Base-by-base conservation (phyloP, 2,329 filamentous ascomycete species). In the Xylaria multiplex region DNA sequence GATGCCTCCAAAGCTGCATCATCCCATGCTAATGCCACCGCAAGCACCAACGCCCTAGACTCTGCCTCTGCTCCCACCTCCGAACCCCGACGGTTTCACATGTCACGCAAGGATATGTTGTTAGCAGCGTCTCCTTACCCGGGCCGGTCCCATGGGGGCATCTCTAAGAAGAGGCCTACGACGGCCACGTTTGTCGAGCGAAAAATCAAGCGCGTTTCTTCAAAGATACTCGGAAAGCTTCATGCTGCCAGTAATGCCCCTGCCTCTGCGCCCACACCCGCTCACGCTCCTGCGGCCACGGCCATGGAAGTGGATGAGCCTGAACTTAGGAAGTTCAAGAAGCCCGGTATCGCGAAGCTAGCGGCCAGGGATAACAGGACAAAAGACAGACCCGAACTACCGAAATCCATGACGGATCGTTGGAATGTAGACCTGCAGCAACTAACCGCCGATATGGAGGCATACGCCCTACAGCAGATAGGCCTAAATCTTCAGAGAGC, bases 381-480 rank as follows among this genome's bases (percentile, higher is more conserved):
- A 8, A 67, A 70, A 8, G 65, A 71, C 27, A 74, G 74, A 57
- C 67, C 75, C 2, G 71, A 75, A 24, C 64, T 76, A 8, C 76
- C 76, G 2, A 70, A 72, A 35, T 69, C 75, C 5, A 72, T 77
- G 69, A 73, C 69, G 13, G 58, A 77, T 19, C 70, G 74, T 46
- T 75, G 66, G 81, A 86, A 81, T 74, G 69, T 82, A 73, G 73
- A 78, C 48, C 69, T 73, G 66, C 72, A 76, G 13, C 73, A 73
- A 53, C 63, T 78, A 32, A 71, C 75, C 14, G 71, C 69, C 6
- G 76, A 76, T 32, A 77, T 78, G 75, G 75, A 78, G 45, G 72
- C 71, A 37, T 90, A 86, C 79, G 85, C 87, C 0, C 78, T 90
- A 68, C 80, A 84, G 70, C 83, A 89, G 67, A 88, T 90, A 40